These are phyloP conservation scores for Penicillium janthinellum DNA, from an alignment of 2,329 filamentous ascomycete species.

Conservation along the genomic window DNA sequence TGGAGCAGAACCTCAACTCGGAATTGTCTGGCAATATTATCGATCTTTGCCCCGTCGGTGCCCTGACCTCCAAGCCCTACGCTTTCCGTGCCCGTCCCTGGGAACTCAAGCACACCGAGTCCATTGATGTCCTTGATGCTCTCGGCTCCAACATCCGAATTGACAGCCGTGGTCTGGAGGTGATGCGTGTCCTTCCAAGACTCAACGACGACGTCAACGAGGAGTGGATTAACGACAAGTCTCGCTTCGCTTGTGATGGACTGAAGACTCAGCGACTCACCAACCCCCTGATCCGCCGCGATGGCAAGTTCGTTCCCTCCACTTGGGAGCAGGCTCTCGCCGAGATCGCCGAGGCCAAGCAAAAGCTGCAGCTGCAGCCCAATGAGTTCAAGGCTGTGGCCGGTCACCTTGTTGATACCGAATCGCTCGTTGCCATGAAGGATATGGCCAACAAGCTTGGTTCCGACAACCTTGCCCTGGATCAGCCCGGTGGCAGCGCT, in stretches of 20 bases:
- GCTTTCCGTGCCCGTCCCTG: constrained; percentile 95
- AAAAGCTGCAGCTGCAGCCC: constrained; percentile 75
- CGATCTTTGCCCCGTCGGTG: constrained; percentile 95
- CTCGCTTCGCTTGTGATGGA: constrained; percentile 92
- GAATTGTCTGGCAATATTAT: constrained; percentile 97
- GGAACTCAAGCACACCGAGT: constrained; percentile 96
- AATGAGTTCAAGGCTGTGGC: constrained; percentile 97
- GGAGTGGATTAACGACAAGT: constrained; percentile 99
- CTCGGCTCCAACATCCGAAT: constrained; percentile 93
- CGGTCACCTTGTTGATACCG: constrained; percentile 86
- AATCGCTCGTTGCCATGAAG: constrained; percentile 94
- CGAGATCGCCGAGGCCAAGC: constrained; percentile 80
- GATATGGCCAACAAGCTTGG: constrained; percentile 95
- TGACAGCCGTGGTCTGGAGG: constrained; percentile 89
- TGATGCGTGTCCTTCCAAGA: constrained; percentile 90
- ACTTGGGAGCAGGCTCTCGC: constrained; percentile 94
- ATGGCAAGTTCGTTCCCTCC: constrained; percentile 87
- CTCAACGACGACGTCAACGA: constrained; percentile 98
- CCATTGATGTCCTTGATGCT: constrained; percentile 89
- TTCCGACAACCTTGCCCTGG: constrained; percentile 91
- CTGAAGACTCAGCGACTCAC: constrained; percentile 95
- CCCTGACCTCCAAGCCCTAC: constrained; percentile 94
- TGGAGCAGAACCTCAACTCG: constrained; percentile 89
- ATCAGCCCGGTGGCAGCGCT: constrained; percentile 79
- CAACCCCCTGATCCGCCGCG: constrained; percentile 82